phyloP scores from a whole-genome alignment of 345 rosid genomes.

The Rhizophora apiculata region DNA sequence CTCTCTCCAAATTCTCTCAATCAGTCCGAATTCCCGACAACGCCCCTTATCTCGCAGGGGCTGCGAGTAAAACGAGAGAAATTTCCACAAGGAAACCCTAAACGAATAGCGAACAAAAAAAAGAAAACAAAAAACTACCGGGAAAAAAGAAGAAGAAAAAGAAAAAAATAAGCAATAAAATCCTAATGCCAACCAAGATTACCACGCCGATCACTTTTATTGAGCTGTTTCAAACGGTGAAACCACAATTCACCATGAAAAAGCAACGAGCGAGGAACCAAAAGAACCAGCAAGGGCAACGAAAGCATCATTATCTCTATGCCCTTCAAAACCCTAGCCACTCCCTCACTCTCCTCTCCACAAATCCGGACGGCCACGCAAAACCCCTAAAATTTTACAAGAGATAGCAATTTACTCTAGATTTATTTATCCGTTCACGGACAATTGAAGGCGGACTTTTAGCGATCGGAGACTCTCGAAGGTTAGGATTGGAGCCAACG shows the following conservation, averaged over 20 bases:
- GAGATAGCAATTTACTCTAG: too few species aligned
- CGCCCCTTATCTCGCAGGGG: too few species aligned
- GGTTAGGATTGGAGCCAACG: too few species aligned
- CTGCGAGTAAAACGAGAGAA: too few species aligned
- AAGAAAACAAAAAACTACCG: not conserved
- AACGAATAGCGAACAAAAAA: too few species aligned
- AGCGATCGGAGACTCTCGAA: too few species aligned
- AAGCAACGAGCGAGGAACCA: constrained; percentile 53
- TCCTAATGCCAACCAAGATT: constrained; percentile 74
- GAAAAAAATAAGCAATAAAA: not conserved
- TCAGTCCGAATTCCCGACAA: too few species aligned
- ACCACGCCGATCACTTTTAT: constrained; percentile 94
- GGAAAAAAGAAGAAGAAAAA: not conserved
- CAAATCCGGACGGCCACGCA: not conserved
- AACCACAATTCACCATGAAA: constrained; percentile 58
- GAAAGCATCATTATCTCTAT: constrained; percentile 61
- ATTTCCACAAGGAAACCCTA: too few species aligned
- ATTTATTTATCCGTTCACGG: too few species aligned
- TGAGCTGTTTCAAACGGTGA: constrained; percentile 78
- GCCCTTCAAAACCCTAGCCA: constrained; percentile 72
- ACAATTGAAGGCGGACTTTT: too few species aligned
- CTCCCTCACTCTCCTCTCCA: constrained; percentile 13
- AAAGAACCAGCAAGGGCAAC: constrained; percentile 49
- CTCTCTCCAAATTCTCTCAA: too few species aligned
- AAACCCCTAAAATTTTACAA: not conserved